Evolutionary conservation across 192 early-diverging fungal species (phyloP), one percentile per base, ranked within the genome.

Genomic region (Backusella westeae): DNA sequence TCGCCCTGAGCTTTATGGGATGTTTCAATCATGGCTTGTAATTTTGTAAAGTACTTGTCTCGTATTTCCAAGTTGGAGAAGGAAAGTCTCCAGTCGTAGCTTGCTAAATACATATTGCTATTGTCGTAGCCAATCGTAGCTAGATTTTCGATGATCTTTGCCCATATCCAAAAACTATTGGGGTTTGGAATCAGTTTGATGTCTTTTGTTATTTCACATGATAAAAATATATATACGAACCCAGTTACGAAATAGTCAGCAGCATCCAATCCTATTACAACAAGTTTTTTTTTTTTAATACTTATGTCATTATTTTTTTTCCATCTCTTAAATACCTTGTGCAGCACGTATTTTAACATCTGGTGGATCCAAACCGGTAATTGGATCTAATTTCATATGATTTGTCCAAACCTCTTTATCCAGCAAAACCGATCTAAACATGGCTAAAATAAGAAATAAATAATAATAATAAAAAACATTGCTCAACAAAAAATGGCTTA

Each of bases 231-330:
- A 56, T 56, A 56, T 23, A 56, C 53, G 56, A 86, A 96, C 82
- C 94, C 94, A 23, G 92, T 90, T 32, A 96, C 91, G 69, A 97
- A 90, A 77, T 96, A 97, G 81, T 97, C 96, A 1, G 96, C 94
- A 0, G 94, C 93, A 78, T 95, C 93, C 26, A 97, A 82, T 0
- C 96, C 94, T 80, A 78, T 75, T 14, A 66, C 17, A 56, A 56
- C 52, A 56, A 56, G 52, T 56, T 53, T 53, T 53, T 56, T 56
- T 56, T 44, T n/a, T 19, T 26, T 44, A 29, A 29, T 71, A 52
- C 6, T 71, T 26, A 49, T 71, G 69, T 42, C 69, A 29, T 71
- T 23, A 41, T 14, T 34, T 2, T 19, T 23, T 32, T 71, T 78
- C 15, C 42, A 44, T 21, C 7, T 56, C 19, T 56, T 56, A 56